Evolutionary conservation across 306 rosid species (phyloP).

Genomic region (Gynostemma pentaphyllum): DNA sequence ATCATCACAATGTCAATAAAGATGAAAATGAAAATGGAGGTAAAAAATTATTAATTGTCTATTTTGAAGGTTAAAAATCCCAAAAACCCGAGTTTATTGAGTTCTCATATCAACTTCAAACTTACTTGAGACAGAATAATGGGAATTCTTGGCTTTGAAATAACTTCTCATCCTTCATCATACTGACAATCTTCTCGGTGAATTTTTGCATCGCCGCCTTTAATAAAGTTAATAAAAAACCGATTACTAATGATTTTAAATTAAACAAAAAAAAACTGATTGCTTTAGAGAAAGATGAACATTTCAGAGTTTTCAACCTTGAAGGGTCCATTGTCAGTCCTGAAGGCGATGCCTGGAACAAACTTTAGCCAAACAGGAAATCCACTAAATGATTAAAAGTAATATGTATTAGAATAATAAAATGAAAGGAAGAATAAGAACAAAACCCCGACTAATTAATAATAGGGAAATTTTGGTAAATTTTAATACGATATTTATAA

Average conservation of each 20-base stretch:
- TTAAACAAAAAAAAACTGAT: background rate
- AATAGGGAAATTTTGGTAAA: background rate
- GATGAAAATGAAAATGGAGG: too few species aligned
- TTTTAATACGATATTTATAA: too few species aligned
- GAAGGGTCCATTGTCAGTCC: constrained; percentile 91
- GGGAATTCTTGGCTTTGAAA: constrained; percentile 85
- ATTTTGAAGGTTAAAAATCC: too few species aligned
- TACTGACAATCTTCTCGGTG: constrained; percentile 60
- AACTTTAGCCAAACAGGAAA: constrained; percentile 96
- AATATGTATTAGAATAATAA: background rate
- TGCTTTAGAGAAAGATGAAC: background rate
- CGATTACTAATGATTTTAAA: constrained; percentile 2
- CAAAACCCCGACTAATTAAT: background rate
- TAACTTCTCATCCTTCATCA: constrained; percentile 77
- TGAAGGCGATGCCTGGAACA: constrained; percentile 69
- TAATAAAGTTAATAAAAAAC: constrained; percentile 11
- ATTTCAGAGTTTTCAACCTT: constrained; percentile 33
- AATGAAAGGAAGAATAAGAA: background rate
- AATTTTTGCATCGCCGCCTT: constrained; percentile 86
- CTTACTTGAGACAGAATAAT: constrained; percentile 77
- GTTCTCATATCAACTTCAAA: too few species aligned
- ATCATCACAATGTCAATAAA: too few species aligned
- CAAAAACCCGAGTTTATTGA: too few species aligned
- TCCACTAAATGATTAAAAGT: constrained; percentile 43
- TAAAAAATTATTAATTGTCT: too few species aligned